Evolutionary conservation across 192 early-diverging fungal species (phyloP).

Genomic region (Umbelopsis vinacea): DNA sequence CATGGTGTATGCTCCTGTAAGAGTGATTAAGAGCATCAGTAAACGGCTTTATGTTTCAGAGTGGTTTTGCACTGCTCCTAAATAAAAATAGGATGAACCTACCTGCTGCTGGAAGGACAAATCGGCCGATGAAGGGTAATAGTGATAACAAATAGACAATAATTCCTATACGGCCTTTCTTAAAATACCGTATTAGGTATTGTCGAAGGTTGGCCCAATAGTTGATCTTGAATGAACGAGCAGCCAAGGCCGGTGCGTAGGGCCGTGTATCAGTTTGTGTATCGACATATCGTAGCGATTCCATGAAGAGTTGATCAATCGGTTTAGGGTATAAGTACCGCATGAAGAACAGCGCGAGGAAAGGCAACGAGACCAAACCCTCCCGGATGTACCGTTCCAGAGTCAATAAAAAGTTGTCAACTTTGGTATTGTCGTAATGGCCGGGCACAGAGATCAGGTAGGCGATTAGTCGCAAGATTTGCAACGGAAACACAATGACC

Average conservation of each 20-base stretch:
- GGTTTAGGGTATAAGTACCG: slow-evolving; percentile 62
- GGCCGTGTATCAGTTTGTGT: slow-evolving; percentile 34
- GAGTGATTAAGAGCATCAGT: too few species aligned
- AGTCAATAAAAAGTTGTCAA: slow-evolving; percentile 36
- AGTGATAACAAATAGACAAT: slow-evolving; percentile 52
- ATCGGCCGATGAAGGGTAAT: slow-evolving; percentile 55
- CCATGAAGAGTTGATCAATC: slow-evolving; percentile 62
- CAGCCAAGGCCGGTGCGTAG: slow-evolving; percentile 43
- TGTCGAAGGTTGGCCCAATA: slow-evolving; percentile 57
- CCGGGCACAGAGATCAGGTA: slow-evolving; percentile 29
- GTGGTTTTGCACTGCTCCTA: not conserved
- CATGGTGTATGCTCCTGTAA: slow-evolving; percentile 48
- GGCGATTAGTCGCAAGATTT: slow-evolving; percentile 40
- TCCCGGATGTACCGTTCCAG: slow-evolving; percentile 43
- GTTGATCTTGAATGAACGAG: slow-evolving; percentile 36
- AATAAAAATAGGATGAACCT: not conserved
- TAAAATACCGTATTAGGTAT: slow-evolving; percentile 51
- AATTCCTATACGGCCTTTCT: slow-evolving; percentile 42
- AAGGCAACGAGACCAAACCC: slow-evolving; percentile 46
- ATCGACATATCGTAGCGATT: slow-evolving; percentile 52
- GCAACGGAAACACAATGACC: slow-evolving; percentile 49
- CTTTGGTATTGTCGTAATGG: slow-evolving; percentile 38
- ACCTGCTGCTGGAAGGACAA: slow-evolving; percentile 58
- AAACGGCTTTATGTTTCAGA: not conserved
- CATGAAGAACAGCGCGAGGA: slow-evolving; percentile 57